Evolutionary conservation across 805 yeast species (phyloP).

Genomic region (Barnettozyma siamensis): DNA sequence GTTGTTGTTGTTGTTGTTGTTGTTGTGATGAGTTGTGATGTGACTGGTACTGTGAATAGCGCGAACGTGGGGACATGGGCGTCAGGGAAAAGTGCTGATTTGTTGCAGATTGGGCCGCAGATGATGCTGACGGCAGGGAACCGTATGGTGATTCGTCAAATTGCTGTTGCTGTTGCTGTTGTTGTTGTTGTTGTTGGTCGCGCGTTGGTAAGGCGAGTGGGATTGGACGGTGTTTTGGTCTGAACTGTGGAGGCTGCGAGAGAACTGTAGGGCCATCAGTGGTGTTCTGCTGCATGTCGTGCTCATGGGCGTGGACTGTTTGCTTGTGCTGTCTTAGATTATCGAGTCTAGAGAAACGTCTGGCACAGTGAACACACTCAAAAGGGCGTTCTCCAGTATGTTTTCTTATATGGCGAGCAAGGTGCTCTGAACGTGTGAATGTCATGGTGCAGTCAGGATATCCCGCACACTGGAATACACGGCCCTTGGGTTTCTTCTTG

Average conservation of each 20-base stretch:
- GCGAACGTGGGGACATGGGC: constrained; percentile 12
- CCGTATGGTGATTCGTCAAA: too few species aligned
- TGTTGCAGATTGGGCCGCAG: constrained; percentile 11
- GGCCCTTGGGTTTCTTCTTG: constrained; percentile 44
- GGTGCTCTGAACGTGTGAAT: constrained; percentile 85
- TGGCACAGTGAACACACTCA: constrained; percentile 74
- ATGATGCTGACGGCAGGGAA: constrained; percentile 9
- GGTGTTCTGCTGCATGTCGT: constrained; percentile 5
- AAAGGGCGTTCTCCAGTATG: constrained; percentile 96
- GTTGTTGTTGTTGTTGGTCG: constrained; percentile 5
- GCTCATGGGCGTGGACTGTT: constrained; percentile 57
- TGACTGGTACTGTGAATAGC: background rate
- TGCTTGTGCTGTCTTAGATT: constrained; percentile 88
- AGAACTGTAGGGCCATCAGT: constrained; percentile 12
- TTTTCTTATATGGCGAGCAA: constrained; percentile 86
- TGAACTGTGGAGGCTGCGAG: constrained; percentile 20
- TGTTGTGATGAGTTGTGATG: too few species aligned
- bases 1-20: constrained; percentile 5
- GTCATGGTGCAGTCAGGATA: constrained; percentile 84
- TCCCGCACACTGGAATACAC: constrained; percentile 80
- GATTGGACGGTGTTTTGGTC: constrained; percentile 24
- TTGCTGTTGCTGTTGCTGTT: constrained; percentile 16
- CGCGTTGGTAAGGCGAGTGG: constrained; percentile 17
- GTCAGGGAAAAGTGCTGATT: constrained; percentile 15
- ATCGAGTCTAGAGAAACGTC: constrained; percentile 73